Evolutionary conservation across 768 basidiomycete species (phyloP).

Genomic region (Hypholoma fasciculare): DNA sequence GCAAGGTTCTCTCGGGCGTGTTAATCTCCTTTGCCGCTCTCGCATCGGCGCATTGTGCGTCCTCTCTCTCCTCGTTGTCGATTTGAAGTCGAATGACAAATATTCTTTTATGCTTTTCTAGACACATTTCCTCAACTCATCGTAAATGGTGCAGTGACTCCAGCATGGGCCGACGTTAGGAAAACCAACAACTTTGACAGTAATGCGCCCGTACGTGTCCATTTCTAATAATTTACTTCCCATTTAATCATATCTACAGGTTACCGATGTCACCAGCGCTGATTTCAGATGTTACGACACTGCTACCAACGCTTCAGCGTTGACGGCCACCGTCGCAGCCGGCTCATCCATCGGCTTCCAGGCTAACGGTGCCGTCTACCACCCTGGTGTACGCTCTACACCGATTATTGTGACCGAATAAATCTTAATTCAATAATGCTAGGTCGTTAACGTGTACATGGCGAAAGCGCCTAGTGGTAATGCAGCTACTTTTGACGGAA

Average conservation of each 20-base stretch:
- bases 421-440: background rate
- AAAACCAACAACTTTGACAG: slow-evolving; percentile 47
- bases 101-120: slow-evolving; percentile 7
- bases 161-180: slow-evolving; percentile 42
- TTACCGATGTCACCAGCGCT: slow-evolving; percentile 44
- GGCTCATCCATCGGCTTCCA: slow-evolving; percentile 21
- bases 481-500: slow-evolving; percentile 34
- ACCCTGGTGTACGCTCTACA: slow-evolving; percentile 17
- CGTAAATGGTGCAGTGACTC: slow-evolving; percentile 35
- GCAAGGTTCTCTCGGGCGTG: background rate
- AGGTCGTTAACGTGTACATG: slow-evolving; percentile 23
- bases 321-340: slow-evolving; percentile 35
- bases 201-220: slow-evolving; percentile 31
- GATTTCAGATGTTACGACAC: slow-evolving; percentile 49
- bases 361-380: slow-evolving; percentile 13
- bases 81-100: background rate
- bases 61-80: background rate
- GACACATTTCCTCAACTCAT: slow-evolving; percentile 48
- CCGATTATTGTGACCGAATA: background rate
- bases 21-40: slow-evolving; percentile 5
- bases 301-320: slow-evolving; percentile 35
- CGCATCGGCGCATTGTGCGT: slow-evolving; percentile 28
- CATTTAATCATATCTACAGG: slow-evolving; percentile 20
- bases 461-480: slow-evolving; percentile 26
- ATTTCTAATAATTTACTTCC: background rate